Percentiles rank a stretch among this genome's conserved stretches.
Evolutionary conservation across 2,329 filamentous ascomycete genomes (phyloP).

Genomic region (Hymenoscyphus repandus): DNA sequence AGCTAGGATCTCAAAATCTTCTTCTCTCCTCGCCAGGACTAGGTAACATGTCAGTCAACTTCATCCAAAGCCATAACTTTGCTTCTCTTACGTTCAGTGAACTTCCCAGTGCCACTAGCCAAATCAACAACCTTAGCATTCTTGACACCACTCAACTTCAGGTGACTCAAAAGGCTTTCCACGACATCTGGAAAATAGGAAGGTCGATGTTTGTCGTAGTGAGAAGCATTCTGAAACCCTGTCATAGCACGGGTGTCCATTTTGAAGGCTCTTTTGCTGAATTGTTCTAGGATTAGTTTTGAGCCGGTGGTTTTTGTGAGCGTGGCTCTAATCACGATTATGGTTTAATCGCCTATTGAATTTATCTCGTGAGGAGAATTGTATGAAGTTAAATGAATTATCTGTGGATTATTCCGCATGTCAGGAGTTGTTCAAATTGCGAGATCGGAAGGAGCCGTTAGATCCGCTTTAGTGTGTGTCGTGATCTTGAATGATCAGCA

Average conservation of each 20-base stretch:
- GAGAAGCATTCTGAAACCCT: constrained; percentile 59
- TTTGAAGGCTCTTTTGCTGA: constrained; percentile 7
- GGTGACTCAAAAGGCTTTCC: constrained; percentile 48
- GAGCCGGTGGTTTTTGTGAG: neutral
- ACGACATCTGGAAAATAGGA: constrained; percentile 58
- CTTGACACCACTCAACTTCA: constrained; percentile 44
- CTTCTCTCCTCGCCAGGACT: constrained; percentile 50
- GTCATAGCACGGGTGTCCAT: constrained; percentile 23
- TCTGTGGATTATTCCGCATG: too few relatives aligned
- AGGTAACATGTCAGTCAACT: neutral
- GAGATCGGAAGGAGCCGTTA: neutral
- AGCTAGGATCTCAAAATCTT: constrained; percentile 54
- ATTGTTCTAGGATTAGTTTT: constrained; percentile 1
- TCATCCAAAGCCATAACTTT: neutral
- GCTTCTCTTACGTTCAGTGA: constrained; percentile 45
- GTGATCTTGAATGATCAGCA: too few relatives aligned
- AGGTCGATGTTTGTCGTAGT: constrained; percentile 65
- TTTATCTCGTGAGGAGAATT: too few relatives aligned
- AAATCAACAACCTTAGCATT: constrained; percentile 55
- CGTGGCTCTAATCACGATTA: too few relatives aligned
- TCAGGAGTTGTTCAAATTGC: neutral
- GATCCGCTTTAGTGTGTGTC: neutral
- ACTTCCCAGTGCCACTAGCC: constrained; percentile 65
- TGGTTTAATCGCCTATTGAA: too few relatives aligned
- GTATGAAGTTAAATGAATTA: too few relatives aligned